Conservation (phyloP, 192 early-diverging fungal species). For the Spizellomyces punctatus region DNA sequence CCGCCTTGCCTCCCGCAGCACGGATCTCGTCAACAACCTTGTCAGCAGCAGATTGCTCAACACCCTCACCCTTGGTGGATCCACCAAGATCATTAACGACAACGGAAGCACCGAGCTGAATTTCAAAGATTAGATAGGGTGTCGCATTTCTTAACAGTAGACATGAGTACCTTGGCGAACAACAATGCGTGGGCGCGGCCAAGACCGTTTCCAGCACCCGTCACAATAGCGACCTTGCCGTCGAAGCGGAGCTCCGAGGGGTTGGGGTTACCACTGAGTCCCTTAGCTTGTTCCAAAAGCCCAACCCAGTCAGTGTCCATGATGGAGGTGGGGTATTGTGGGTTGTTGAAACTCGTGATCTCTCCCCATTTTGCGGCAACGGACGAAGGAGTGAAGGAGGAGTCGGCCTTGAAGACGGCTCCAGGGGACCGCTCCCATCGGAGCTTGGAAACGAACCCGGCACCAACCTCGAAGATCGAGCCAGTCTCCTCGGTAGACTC, state of each 20-base stretch:
- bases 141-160: background rate
- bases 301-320: slow-evolving; percentile 83
- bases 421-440: slow-evolving; percentile 89
- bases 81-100: slow-evolving; percentile 93
- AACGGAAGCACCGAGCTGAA: slow-evolving; percentile 76
- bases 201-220: slow-evolving; percentile 92
- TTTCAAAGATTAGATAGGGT: background rate
- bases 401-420: slow-evolving; percentile 88
- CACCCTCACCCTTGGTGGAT: slow-evolving; percentile 46
- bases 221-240: slow-evolving; percentile 82
- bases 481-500: slow-evolving; percentile 77
- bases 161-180: slow-evolving; percentile 66
- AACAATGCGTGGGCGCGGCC: slow-evolving; percentile 86
- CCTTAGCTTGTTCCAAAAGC: slow-evolving; percentile 75
- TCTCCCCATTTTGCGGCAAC: slow-evolving; percentile 77
- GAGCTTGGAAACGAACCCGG: slow-evolving; percentile 91
- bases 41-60: slow-evolving; percentile 53
- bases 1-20: slow-evolving; percentile 82
- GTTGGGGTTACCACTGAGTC: slow-evolving; percentile 61
- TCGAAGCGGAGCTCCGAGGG: slow-evolving; percentile 66
- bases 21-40: slow-evolving; percentile 85
- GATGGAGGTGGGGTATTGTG: slow-evolving; percentile 71
- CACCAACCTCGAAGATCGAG: slow-evolving; percentile 93
- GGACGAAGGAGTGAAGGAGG: slow-evolving; percentile 79
- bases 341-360: slow-evolving; percentile 65